Conservation (phyloP, 2,329 filamentous ascomycete species). For the Claviceps humidiphila region DNA sequence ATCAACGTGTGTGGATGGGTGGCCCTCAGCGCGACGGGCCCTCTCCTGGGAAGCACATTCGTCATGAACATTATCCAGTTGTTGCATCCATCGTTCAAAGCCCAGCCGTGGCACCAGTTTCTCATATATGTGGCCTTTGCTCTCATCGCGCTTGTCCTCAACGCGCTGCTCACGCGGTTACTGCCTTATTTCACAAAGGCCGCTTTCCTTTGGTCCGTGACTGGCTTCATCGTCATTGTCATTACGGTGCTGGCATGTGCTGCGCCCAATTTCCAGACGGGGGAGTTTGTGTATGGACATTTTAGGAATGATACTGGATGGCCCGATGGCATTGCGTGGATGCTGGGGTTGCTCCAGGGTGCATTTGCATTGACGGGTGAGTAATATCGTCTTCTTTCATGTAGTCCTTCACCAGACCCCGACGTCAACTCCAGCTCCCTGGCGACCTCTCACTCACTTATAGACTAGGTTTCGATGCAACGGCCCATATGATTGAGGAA, state of each 20-base stretch:
- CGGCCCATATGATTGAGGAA: constrained; percentile 41
- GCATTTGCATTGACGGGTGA: constrained; percentile 31
- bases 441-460: neutral
- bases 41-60: constrained; percentile 53
- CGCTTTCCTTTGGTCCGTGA: constrained; percentile 58
- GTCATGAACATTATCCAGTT: constrained; percentile 52
- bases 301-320: constrained; percentile 59
- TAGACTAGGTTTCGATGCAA: constrained; percentile 29
- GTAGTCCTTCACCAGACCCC: too few species aligned
- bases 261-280: constrained; percentile 50
- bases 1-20: constrained; percentile 63
- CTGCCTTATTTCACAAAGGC: constrained; percentile 54
- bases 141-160: constrained; percentile 46
- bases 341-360: constrained; percentile 40
- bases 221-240: constrained; percentile 55
- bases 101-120: constrained; percentile 58
- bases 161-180: constrained; percentile 43
- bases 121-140: constrained; percentile 57
- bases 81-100: constrained; percentile 41
- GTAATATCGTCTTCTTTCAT: neutral
- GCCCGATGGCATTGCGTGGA: constrained; percentile 52
- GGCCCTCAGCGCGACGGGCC: constrained; percentile 53
- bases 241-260: constrained; percentile 56
- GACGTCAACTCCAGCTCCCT: neutral
- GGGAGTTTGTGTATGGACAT: constrained; percentile 49